Evolutionary conservation across 2,329 filamentous ascomycete genomes (phyloP).

Genomic region (Hymenotorrendiella dingleyae): DNA sequence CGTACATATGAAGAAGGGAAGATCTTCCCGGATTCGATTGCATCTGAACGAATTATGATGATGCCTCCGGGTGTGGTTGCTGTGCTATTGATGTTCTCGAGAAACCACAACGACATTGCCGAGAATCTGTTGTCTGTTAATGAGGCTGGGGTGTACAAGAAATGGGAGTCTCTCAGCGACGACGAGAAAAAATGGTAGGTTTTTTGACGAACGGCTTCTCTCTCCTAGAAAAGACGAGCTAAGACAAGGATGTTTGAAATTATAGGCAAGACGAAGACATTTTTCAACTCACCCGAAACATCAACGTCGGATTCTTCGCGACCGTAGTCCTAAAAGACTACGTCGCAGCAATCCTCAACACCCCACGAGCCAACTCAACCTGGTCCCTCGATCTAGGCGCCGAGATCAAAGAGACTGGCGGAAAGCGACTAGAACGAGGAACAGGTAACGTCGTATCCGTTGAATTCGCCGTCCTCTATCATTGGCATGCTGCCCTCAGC

Average conservation of each 20-base stretch:
- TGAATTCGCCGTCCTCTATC: slow-evolving; percentile 42
- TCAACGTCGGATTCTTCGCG: slow-evolving; percentile 42
- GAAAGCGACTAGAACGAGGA: slow-evolving; percentile 36
- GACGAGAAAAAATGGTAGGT: slow-evolving; percentile 35
- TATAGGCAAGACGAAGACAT: slow-evolving; percentile 42
- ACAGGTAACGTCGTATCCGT: slow-evolving; percentile 40
- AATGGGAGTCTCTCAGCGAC: slow-evolving; percentile 34
- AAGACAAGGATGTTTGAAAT: not conserved
- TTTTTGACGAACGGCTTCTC: not conserved
- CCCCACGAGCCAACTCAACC: slow-evolving; percentile 35
- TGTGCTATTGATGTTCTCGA: slow-evolving; percentile 37
- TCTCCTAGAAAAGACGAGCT: not conserved
- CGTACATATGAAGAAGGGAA: slow-evolving; percentile 38
- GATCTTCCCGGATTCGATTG: slow-evolving; percentile 39
- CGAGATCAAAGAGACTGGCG: slow-evolving; percentile 38
- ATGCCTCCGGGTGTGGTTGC: slow-evolving; percentile 42
- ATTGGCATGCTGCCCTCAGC: slow-evolving; percentile 41
- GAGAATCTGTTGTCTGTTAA: slow-evolving; percentile 36
- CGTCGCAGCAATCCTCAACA: slow-evolving; percentile 28
- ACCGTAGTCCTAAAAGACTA: slow-evolving; percentile 41
- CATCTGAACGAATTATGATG: slow-evolving; percentile 41
- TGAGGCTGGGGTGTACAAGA: slow-evolving; percentile 37
- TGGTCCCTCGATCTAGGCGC: slow-evolving; percentile 41
- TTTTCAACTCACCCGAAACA: slow-evolving; percentile 40
- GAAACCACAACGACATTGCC: slow-evolving; percentile 40